A percentile compares a stretch with the other conserved stretches of the same genome.
phyloP scores from a whole-genome alignment of 2,329 filamentous ascomycete species.

The Scedosporium minutisporum region DNA sequence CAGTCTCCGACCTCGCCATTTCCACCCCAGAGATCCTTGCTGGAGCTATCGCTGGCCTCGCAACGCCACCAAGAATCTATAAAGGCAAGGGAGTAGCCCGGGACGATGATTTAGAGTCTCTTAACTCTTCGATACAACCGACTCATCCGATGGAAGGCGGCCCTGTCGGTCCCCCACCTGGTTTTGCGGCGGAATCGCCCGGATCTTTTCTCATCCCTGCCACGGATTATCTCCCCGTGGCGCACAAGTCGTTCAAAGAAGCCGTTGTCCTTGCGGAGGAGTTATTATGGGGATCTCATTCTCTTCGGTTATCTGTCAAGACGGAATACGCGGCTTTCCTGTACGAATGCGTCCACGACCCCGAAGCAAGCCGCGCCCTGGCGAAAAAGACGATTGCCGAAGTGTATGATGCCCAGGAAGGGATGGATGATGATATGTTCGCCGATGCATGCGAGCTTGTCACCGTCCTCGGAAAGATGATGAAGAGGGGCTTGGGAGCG shows the following conservation, averaged over 20 bases:
- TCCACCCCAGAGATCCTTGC: conserved; percentile 34
- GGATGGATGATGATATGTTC: conserved; percentile 93
- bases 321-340: conserved; percentile 89
- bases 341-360: conserved; percentile 84
- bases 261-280: conserved; percentile 65
- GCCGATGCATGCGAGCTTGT: conserved; percentile 84
- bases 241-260: conserved; percentile 70
- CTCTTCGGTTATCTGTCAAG: conserved; percentile 78
- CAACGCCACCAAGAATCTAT: conserved; percentile 26
- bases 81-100: conserved; percentile 42
- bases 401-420: conserved; percentile 83
- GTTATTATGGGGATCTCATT: conserved; percentile 78
- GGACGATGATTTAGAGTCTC: conserved; percentile 32
- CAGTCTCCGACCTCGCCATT: conserved; percentile 54
- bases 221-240: conserved; percentile 72
- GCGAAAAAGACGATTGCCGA: conserved; percentile 79
- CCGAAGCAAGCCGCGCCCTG: conserved; percentile 62
- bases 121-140: conserved; percentile 35
- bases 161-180: conserved; percentile 47
- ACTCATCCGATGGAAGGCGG: conserved; percentile 46
- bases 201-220: conserved; percentile 64
- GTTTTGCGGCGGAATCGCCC: conserved; percentile 34
- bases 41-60: conserved; percentile 20
- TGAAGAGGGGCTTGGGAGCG: conserved; percentile 57
- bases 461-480: conserved; percentile 76